Evolutionary conservation across 1,139 yeast species (phyloP), one percentile per base, ranked within the genome.

Genomic region (Keqinozyma sinolaborantium): DNA sequence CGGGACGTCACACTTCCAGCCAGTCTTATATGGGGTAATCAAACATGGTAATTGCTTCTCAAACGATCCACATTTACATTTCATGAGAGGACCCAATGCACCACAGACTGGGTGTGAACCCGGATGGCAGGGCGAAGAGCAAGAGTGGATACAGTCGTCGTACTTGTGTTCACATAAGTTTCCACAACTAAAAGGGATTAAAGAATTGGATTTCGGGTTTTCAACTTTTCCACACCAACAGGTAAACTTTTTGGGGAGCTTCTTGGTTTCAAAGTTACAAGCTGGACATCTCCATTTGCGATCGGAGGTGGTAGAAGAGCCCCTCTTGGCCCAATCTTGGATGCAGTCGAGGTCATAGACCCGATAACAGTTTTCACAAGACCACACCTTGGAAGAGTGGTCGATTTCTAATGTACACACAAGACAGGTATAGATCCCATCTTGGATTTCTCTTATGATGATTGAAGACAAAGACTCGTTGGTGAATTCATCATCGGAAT

Each of bases 191-290:
- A 88, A 94, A 0, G 97, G 96, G 38, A 75, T 61, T 34, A 80
- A 58, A 10, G 71, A 63, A 45, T 82, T 79, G 4, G 69, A 60
- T 12, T 58, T 64, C 0, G 97, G 97, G 42, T 84, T 76, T 13
- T 74, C 61, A 3, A 73, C 74, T 47, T 84, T 82, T 2, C 92
- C 90, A 64, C 97, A 88, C 97, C 97, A 88, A 52, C 97, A 88
- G 1, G 83, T 76, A 53, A 83, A 83, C 30, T 67, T 65, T 23
- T 62, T 57, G 0, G 94, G 94, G 4, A 79, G 63, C 36, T 63
- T 65, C 11, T 53, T 55, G 31, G 72, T 72, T 21, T 67, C 72
- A 9, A 66, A 60, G 46, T 82, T 85, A 57, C 97, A 88, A 12
- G 88, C 76, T 0, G 97, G 97, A 53, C 97, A 88, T 47, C 90